Evolutionary conservation across 306 rosid species (phyloP).

Genomic region (Acacia crassicarpa): DNA sequence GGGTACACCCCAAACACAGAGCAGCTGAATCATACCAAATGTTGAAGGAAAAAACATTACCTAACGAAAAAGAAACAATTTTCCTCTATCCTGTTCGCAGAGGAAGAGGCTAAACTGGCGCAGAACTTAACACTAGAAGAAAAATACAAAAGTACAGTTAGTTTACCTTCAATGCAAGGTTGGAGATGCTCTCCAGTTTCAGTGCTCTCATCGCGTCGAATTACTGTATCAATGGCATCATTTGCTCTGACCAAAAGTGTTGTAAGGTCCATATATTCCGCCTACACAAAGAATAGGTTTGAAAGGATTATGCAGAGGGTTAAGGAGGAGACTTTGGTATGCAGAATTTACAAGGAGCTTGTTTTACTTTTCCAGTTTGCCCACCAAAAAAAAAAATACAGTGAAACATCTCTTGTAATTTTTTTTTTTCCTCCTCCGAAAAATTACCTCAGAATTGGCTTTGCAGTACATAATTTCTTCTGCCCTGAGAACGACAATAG

Average conservation of each 20-base stretch:
- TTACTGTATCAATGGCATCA: conserved; percentile 70
- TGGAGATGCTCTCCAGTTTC: conserved; percentile 70
- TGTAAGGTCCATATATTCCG: conserved; percentile 64
- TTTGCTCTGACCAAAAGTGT: conserved; percentile 67
- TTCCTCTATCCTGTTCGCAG: not conserved
- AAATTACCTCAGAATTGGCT: conserved; percentile 75
- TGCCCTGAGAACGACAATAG: conserved; percentile 70
- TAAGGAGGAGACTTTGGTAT: not conserved
- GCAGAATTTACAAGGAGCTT: not conserved
- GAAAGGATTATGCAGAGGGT: not conserved
- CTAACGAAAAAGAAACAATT: not conserved
- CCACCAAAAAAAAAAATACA: not conserved
- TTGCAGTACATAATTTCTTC: conserved; percentile 85
- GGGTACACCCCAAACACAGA: conserved; percentile 68
- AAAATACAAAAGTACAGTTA: not conserved
- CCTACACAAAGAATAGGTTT: conserved; percentile 41
- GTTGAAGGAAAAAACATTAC: not conserved
- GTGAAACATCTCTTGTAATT: not conserved
- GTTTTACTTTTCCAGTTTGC: not conserved
- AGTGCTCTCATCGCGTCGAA: conserved; percentile 54
- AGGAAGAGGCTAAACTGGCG: not conserved
- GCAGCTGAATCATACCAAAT: conserved; percentile 55
- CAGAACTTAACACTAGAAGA: conserved; percentile 5
- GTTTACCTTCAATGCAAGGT: conserved; percentile 88
- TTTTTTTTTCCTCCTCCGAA: not conserved